Base-by-base conservation (phyloP, 176 grass and related monocot species). In the Carex pumila region DNA sequence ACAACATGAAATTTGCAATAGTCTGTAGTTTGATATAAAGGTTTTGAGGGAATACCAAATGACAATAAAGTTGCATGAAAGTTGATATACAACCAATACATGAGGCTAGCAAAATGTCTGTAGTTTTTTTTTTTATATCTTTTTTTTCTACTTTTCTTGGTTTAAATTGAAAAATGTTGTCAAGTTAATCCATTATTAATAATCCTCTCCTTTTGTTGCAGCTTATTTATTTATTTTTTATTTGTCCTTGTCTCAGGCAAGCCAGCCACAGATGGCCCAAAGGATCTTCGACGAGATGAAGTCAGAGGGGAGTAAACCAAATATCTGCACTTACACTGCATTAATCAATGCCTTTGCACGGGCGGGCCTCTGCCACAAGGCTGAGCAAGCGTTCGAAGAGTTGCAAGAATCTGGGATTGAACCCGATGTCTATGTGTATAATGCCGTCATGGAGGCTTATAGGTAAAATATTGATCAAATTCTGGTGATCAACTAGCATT, bases 401-500 rank as follows among this genome's bases (percentile, higher is more conserved):
- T 89, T 98, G 86, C 92, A 98, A 87, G 85, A 87, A 45, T 87
- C 87, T 39, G 91, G 95, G 25, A 87, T 92, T 53, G 95, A 94
- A 31, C 92, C 95, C 54, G 95, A 98, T 65, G 95, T 93, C 47
- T 98, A 98, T 62, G 90, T 88, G 68, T 93, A 98, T 80, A 98
- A 98, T 79, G 92, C 95, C 12, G 91, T 98, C 56, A 93, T 98
- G 92, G 95, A 98, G 86, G 89, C 92, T 45, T 98, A 98, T 83
- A 97, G 88, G 94, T 96, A 85, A 69, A n/a, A 12, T 69, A 41
- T 4, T 65, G 32, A 55, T 65, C 32, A 71, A 47, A 71, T 71
- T 59, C 14, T 11, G 36, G 68, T 71, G 68, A 71, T 71, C 17
- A 47, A 19, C 68, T 71, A 32, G 25, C 3, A 14, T 12, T 32